Conservation (phyloP, 176 grass and related monocot species). For the Secale cereale region DNA sequence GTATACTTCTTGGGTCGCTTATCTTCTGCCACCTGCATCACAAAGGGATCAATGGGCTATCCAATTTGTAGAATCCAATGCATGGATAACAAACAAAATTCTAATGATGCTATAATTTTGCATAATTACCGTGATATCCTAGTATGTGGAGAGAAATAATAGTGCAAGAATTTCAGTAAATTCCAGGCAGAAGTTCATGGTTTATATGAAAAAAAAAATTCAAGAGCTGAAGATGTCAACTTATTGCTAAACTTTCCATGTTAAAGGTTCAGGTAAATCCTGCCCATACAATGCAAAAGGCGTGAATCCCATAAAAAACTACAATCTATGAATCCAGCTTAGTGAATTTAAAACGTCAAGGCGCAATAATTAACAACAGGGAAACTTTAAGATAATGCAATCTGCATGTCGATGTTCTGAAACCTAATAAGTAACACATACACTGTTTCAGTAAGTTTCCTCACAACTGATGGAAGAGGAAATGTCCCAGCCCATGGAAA, state of each 20-base stretch:
- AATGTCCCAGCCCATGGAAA: constrained; percentile 94
- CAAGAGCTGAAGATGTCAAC: not conserved
- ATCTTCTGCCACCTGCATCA: constrained; percentile 91
- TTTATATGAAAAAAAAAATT: constrained; percentile 7
- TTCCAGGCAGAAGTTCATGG: not conserved
- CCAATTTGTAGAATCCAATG: constrained; percentile 7
- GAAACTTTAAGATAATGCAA: not conserved
- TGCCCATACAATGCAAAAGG: not conserved
- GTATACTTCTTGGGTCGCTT: constrained; percentile 82
- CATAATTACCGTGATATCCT: not conserved
- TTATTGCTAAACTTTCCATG: constrained; percentile 1
- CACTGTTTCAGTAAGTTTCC: constrained; percentile 80
- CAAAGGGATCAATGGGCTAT: constrained; percentile 1
- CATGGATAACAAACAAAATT: not conserved
- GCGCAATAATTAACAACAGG: not conserved
- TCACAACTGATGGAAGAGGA: constrained; percentile 76
- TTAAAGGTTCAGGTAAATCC: not conserved
- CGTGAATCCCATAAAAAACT: not conserved
- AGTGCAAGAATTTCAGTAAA: not conserved
- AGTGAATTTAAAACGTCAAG: not conserved
- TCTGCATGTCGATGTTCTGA: not conserved
- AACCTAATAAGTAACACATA: constrained; percentile 40
- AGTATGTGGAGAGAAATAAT: not conserved
- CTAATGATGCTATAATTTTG: not conserved
- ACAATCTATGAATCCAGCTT: not conserved